Percentiles rank a stretch among this genome's conserved stretches.
Conservation (phyloP, 2,329 filamentous ascomycete species). For the Rhinocladiella mackenziei region DNA sequence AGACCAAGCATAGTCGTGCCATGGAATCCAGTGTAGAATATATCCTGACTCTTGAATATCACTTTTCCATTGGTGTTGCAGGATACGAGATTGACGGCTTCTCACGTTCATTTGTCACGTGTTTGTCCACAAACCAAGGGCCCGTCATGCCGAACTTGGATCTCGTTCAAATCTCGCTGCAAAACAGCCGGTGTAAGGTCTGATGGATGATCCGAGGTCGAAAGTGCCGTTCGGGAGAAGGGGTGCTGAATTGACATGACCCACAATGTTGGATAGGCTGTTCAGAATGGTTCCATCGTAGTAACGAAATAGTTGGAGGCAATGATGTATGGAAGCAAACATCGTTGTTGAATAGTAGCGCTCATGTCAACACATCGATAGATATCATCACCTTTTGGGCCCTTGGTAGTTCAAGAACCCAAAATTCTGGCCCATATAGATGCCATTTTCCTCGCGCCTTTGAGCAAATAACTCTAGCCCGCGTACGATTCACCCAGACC, state of each 20-base stretch:
- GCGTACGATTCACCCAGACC: no score
- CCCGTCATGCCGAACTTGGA: slow-evolving; percentile 3
- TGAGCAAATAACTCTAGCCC: no score
- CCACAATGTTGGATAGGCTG: not conserved
- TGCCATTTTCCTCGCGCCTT: no score
- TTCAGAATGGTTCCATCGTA: not conserved
- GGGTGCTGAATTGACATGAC: not conserved
- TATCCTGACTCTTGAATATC: no score
- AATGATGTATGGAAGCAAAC: not conserved
- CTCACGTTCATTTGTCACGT: no score
- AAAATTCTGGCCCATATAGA: no score
- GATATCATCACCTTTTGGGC: not conserved
- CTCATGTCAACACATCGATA: not conserved
- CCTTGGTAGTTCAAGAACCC: no score
- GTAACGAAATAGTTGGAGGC: not conserved
- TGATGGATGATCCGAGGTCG: not conserved
- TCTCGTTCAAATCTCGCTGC: not conserved
- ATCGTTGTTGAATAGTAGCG: not conserved
- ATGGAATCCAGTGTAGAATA: no score
- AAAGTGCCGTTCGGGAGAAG: not conserved
- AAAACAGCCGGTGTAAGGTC: not conserved
- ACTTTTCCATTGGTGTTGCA: slow-evolving; percentile 2
- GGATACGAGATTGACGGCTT: no score
- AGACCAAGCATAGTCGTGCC: no score
- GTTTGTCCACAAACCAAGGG: slow-evolving; percentile 6